A percentile compares a stretch with the other conserved stretches of the same genome.
These are phyloP conservation scores for Umbelopsis sp. DNA, from an alignment of 192 early-diverging fungal species.

Conservation along the genomic window DNA sequence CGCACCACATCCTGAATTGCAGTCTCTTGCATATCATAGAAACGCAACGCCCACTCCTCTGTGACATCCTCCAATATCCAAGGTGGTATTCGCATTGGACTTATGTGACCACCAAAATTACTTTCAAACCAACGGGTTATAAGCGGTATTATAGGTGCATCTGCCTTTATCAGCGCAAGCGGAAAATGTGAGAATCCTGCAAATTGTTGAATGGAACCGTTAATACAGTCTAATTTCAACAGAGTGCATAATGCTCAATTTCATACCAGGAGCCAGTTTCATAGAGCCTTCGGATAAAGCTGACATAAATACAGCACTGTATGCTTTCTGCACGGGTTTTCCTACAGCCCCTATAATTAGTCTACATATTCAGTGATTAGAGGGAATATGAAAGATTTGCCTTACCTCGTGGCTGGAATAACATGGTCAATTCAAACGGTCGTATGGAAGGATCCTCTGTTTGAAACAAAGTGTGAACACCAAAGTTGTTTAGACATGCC, in stretches of 20 bases:
- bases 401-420: slow-evolving; percentile 12
- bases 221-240: not conserved
- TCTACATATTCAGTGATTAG: no score
- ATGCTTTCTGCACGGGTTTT: slow-evolving; percentile 7
- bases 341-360: not conserved
- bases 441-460: not conserved
- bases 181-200: slow-evolving; percentile 6
- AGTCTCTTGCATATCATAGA: not conserved
- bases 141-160: slow-evolving; percentile 12
- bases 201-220: not conserved
- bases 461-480: not conserved
- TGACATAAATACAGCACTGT: slow-evolving; percentile 4
- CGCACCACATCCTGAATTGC: not conserved
- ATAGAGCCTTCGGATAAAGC: not conserved
- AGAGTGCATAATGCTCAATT: not conserved
- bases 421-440: slow-evolving; percentile 11
- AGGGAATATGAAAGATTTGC: not conserved
- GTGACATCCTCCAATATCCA: not conserved
- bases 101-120: slow-evolving; percentile 10
- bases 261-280: not conserved
- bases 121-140: slow-evolving; percentile 15
- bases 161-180: slow-evolving; percentile 8
- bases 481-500: no score
- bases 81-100: slow-evolving; percentile 15
- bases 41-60: not conserved